These are phyloP conservation scores for Saccharomyces kudriavzevii DNA, from an alignment of 805 yeast species.

Conservation along the genomic window DNA sequence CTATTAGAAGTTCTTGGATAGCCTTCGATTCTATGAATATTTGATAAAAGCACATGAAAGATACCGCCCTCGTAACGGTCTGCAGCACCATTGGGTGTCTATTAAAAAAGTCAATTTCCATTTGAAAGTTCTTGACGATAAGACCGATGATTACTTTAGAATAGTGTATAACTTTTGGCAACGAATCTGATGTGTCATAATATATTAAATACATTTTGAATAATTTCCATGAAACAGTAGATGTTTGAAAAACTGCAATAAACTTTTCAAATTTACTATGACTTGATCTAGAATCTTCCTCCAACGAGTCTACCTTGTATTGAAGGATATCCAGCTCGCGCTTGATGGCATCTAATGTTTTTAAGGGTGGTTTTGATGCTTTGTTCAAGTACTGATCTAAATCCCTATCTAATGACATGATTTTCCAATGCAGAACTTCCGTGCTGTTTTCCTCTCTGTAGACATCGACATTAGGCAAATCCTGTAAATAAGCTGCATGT, in stretches of 20 bases:
- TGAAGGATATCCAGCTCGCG: conserved; percentile 17
- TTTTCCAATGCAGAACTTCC: conserved; percentile 27
- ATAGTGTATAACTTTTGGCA: conserved; percentile 13
- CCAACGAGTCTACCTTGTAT: conserved; percentile 7
- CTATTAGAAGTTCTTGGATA: conserved; percentile 14
- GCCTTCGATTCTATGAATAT: conserved; percentile 13
- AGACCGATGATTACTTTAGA: conserved; percentile 15
- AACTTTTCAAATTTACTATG: conserved; percentile 21
- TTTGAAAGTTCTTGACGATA: conserved; percentile 14
- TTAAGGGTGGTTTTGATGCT: conserved; percentile 21
- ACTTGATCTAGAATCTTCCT: conserved; percentile 8
- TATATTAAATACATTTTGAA: conserved; percentile 18
- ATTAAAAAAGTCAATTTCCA: conserved; percentile 11
- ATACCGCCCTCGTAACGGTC: conserved; percentile 13
- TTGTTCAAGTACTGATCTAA: conserved; percentile 16
- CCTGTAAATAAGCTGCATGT: conserved; percentile 24
- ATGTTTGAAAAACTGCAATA: conserved; percentile 13
- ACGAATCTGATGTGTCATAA: conserved; percentile 15
- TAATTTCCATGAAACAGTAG: conserved; percentile 24
- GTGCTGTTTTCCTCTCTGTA: conserved; percentile 24
- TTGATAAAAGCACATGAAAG: conserved; percentile 22
- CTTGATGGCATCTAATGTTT: conserved; percentile 24
- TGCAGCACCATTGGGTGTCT: conserved; percentile 20
- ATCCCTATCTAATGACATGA: conserved; percentile 28
- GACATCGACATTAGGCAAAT: conserved; percentile 18